phyloP scores from a whole-genome alignment of 2,329 filamentous ascomycete genomes.

The Tolypocladium nubicola region DNA sequence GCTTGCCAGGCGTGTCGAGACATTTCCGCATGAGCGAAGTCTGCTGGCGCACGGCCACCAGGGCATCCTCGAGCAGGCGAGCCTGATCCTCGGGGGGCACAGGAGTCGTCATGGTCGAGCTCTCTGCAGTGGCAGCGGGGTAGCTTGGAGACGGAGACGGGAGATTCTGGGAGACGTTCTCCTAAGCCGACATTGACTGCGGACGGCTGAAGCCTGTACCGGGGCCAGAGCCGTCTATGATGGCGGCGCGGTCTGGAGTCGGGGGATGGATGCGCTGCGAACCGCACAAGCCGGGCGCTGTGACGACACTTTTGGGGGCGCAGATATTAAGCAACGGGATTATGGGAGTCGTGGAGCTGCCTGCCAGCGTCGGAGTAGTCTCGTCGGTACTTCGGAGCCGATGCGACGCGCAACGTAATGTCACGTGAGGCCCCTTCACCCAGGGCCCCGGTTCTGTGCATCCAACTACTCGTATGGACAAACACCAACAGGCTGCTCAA shows the following conservation, averaged over 20 bases:
- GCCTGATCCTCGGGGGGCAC: conserved; percentile 70
- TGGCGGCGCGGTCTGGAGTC: background rate
- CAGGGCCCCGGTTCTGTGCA: background rate
- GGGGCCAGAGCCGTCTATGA: background rate
- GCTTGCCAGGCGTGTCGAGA: conserved; percentile 90
- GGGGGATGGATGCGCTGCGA: background rate
- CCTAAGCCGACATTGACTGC: conserved; percentile 14
- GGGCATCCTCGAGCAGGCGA: conserved; percentile 91
- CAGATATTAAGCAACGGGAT: background rate
- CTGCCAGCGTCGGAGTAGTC: background rate
- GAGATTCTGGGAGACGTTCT: conserved; percentile 6
- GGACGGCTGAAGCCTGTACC: background rate
- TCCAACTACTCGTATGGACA: background rate
- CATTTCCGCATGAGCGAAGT: conserved; percentile 95
- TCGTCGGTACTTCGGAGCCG: background rate
- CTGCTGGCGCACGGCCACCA: conserved; percentile 94
- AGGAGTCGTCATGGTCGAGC: conserved; percentile 36
- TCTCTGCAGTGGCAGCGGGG: conserved; percentile 16
- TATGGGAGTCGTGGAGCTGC: background rate
- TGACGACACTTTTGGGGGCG: background rate
- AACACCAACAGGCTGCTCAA: background rate
- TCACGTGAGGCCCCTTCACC: conserved; percentile 6
- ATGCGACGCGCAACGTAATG: conserved; percentile 7
- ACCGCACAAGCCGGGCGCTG: background rate
- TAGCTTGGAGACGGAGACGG: conserved; percentile 15